Conservation (phyloP, 495 filamentous ascomycete genomes). For the Aspergillus conjunctus region DNA sequence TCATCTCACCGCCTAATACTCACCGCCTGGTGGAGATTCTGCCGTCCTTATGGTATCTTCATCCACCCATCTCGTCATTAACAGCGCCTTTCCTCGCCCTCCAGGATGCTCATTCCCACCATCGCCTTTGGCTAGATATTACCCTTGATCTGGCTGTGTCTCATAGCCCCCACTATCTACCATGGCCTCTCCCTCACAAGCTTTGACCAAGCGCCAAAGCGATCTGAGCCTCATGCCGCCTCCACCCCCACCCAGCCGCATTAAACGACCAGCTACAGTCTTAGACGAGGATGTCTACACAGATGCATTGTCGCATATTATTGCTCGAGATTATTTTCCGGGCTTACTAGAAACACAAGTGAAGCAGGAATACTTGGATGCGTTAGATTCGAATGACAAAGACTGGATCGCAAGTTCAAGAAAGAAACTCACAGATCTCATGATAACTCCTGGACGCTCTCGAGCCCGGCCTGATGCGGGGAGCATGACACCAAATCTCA, state of each 20-base stretch:
- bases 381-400: constrained; percentile 78
- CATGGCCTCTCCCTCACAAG: constrained; percentile 32
- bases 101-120: constrained; percentile 9
- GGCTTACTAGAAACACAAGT: constrained; percentile 82
- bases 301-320: constrained; percentile 87
- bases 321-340: constrained; percentile 95
- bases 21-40: too few relatives aligned
- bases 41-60: too few relatives aligned
- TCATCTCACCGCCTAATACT: too few relatives aligned
- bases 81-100: too few relatives aligned
- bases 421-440: constrained; percentile 70
- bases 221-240: constrained; percentile 86
- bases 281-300: constrained; percentile 96
- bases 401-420: constrained; percentile 85
- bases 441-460: constrained; percentile 70
- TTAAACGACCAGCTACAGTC: constrained; percentile 87
- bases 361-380: constrained; percentile 90
- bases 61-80: too few relatives aligned
- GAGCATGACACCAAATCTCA: constrained; percentile 33
- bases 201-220: constrained; percentile 44
- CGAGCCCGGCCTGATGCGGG: constrained; percentile 29
- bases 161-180: background rate
- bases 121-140: background rate
- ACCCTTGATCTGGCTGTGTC: background rate
- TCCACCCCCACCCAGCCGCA: constrained; percentile 83